Base-by-base conservation (phyloP, 352 stramenopile genomes). In the Phytophthora multivora region DNA sequence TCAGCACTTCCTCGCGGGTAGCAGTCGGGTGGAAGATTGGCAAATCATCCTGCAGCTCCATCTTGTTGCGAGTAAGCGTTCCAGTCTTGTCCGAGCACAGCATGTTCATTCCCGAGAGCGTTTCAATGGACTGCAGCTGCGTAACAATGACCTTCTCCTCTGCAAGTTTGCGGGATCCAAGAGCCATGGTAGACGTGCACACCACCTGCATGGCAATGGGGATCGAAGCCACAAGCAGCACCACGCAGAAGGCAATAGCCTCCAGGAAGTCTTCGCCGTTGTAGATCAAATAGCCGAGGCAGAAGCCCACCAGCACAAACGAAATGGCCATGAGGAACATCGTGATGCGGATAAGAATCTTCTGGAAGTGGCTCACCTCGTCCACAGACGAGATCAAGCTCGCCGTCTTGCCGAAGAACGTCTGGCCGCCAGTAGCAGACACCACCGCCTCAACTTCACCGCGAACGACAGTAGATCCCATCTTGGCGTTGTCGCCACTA, bases 61-160 rank as follows among this genome's bases (percentile, higher is more conserved):
- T 93, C 74, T 98, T 97, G 77, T 98, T 97, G 54, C 93, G 81
- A 15, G 96, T 98, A 26, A 98, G 83, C 43, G 94, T 98, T 33
- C 93, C 95, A 9, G 95, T 99, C 79, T 98, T 98, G 78, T 99
- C 97, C 19, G 87, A 97, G 75, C 94, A 99, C 13, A 99, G 77
- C 69, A 98, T 90, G 68, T 90, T 89, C 87, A 98, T 97, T 18
- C 80, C 75, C 23, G 93, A 93, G 25, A 98, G 80, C 10, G 95
- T 94, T 54, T 98, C 90, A 59, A 98, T 96, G 0, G 94, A 88
- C 45, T 90, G 85, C 15, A 98, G 59, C 40, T 96, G 80, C 1
- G 90, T 95, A 8, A 98, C 85, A 54, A 98, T 96, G 45, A 97
- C 92, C 68, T 97, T 97, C 43, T 98, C 81, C 21, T 97, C 80